Base-by-base conservation (phyloP, 2,329 filamentous ascomycete genomes). In the Harringtonia aguacate region DNA sequence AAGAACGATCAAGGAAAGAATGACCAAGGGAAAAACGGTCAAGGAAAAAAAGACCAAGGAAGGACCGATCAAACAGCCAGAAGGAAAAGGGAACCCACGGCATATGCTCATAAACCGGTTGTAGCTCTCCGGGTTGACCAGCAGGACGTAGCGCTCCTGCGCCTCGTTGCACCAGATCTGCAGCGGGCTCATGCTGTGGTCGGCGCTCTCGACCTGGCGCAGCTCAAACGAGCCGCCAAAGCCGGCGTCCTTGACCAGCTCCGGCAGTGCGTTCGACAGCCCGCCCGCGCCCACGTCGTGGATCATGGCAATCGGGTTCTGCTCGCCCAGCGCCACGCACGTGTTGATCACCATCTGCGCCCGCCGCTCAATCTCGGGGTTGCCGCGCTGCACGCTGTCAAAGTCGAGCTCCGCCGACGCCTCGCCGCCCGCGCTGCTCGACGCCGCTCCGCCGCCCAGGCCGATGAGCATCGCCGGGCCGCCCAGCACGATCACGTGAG, bases 161-260 rank as follows among this genome's bases (percentile, higher is more conserved):
- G 92, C 87, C 61, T 97, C 90, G 56, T 89, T 94, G 63, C 90
- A 95, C 89, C 90, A 97, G 38, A 98, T 95, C 60, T 97, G 86
- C 46, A 98, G 76, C 18, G 92, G 92, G 56, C 86, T 95, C 84
- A 98, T 90, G 58, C 86, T 84, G 51, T 73, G 79, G 62, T 97
- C 92, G 3, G 86, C 85, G 59, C 79, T 95, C 59, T 95, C 88
- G 31, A 98, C 75, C 57, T 97, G 86, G 50, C 92, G 81, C n/a
- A 98, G 73, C 63, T 98, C 90, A 52, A 98, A 97, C 37, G 79
- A 82, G 41, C 89, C 92, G 45, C 92, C 92, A 43, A 86, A 83
- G 1, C 87, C 87, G 39, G 90, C 88, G 61, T 98, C 92, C 55
- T 94, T 85, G 35, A 94, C 88, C 39, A 95, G 71, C 60, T 95